Evolutionary conservation across 768 basidiomycete species (phyloP).

Genomic region (Boletus bicolor): DNA sequence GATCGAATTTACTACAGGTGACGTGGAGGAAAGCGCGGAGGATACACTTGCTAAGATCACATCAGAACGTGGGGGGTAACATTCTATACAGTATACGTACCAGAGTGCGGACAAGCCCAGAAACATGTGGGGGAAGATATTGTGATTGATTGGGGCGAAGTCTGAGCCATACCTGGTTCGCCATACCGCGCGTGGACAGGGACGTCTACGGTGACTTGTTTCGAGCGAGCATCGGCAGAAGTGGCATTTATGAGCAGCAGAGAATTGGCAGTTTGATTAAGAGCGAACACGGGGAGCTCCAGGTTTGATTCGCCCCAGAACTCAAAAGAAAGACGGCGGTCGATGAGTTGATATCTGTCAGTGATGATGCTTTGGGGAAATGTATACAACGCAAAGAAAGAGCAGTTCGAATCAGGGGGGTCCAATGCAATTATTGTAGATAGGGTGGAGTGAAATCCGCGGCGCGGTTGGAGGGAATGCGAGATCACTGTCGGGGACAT

Average conservation of each 20-base stretch:
- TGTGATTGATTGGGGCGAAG: conserved; percentile 18
- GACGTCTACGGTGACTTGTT: conserved; percentile 28
- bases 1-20: conserved; percentile 20
- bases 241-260: conserved; percentile 35
- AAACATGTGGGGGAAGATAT: conserved; percentile 31
- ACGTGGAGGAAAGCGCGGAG: conserved; percentile 8
- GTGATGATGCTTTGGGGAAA: conserved; percentile 41
- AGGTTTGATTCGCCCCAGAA: conserved; percentile 39
- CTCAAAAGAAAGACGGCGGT: conserved; percentile 32
- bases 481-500: conserved; percentile 21
- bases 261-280: conserved; percentile 23
- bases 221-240: neutral
- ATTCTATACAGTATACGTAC: conserved; percentile 15
- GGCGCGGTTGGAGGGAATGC: conserved; percentile 20
- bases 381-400: conserved; percentile 33
- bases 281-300: conserved; percentile 41
- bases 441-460: conserved; percentile 32
- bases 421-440: conserved; percentile 21
- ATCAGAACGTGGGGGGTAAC: conserved; percentile 5
- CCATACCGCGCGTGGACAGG: conserved; percentile 48
- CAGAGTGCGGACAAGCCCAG: conserved; percentile 29
- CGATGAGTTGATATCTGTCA: conserved; percentile 43
- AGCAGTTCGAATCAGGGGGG: conserved; percentile 15
- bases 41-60: conserved; percentile 4
- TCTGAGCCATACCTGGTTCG: conserved; percentile 17